phyloP scores from a whole-genome alignment of 352 stramenopile genomes.

The Pythium aristosporum region DNA sequence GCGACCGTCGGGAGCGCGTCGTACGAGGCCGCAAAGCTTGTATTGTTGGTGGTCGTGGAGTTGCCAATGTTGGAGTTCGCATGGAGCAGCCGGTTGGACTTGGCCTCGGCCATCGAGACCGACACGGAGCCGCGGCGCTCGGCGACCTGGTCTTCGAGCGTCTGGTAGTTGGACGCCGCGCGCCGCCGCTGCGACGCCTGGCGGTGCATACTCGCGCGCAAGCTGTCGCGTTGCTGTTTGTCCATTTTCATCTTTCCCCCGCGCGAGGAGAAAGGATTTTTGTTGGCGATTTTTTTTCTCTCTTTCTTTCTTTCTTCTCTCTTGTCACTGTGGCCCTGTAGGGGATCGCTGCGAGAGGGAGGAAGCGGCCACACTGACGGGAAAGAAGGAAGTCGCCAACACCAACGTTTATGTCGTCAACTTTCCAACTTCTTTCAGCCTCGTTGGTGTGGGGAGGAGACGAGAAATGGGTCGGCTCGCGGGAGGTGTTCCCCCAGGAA shows the following conservation, averaged over 20 bases:
- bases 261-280: background rate
- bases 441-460: slow-evolving; percentile 7
- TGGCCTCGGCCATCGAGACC: slow-evolving; percentile 24
- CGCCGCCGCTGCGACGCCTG: slow-evolving; percentile 44
- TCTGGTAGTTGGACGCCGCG: slow-evolving; percentile 80
- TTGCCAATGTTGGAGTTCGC: slow-evolving; percentile 5
- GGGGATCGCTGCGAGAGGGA: background rate
- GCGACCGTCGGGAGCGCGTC: slow-evolving; percentile 24
- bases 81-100: slow-evolving; percentile 34
- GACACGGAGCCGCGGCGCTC: slow-evolving; percentile 34
- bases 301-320: background rate
- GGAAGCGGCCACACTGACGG: slow-evolving; percentile 6
- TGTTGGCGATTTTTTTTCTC: background rate
- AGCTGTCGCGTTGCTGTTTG: slow-evolving; percentile 19
- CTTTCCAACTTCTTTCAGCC: background rate
- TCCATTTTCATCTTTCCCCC: slow-evolving; percentile 14
- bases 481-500: background rate
- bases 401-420: background rate
- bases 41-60: no score
- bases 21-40: slow-evolving; percentile 2
- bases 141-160: slow-evolving; percentile 56
- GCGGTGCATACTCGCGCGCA: slow-evolving; percentile 25
- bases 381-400: background rate
- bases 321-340: background rate
- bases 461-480: background rate